Evolutionary conservation across 768 basidiomycete species (phyloP).

Genomic region (Podaxis pistillaris): DNA sequence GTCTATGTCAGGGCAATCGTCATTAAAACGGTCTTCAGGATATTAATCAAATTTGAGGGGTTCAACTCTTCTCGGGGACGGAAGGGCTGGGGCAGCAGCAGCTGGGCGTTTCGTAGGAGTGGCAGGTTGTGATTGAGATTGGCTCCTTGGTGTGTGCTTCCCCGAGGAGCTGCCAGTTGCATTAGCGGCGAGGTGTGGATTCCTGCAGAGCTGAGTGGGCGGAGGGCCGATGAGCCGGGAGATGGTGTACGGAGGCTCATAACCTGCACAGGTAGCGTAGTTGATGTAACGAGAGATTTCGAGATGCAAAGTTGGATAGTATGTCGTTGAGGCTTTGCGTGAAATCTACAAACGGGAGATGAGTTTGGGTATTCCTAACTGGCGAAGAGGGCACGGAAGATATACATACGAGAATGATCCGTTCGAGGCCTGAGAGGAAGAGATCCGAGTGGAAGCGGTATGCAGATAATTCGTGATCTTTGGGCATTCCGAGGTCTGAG

Average conservation of each 20-base stretch:
- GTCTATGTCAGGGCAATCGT: neutral
- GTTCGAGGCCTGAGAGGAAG: slow-evolving; percentile 88
- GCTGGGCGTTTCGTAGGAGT: slow-evolving; percentile 26
- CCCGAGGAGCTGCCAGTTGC: slow-evolving; percentile 19
- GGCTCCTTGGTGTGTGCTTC: slow-evolving; percentile 23
- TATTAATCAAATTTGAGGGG: slow-evolving; percentile 28
- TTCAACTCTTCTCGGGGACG: slow-evolving; percentile 33
- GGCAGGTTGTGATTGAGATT: slow-evolving; percentile 14
- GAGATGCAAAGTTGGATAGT: slow-evolving; percentile 93
- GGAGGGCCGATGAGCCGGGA: slow-evolving; percentile 79
- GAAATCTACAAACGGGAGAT: slow-evolving; percentile 59
- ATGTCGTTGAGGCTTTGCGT: slow-evolving; percentile 91
- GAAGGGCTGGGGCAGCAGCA: slow-evolving; percentile 31
- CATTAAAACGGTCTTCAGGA: neutral
- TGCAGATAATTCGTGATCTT: slow-evolving; percentile 73
- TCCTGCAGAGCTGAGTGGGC: slow-evolving; percentile 60
- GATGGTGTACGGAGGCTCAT: slow-evolving; percentile 80
- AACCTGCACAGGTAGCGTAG: slow-evolving; percentile 60
- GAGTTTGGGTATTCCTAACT: neutral
- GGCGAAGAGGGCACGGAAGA: neutral
- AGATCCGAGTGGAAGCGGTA: slow-evolving; percentile 83
- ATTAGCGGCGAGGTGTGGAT: slow-evolving; percentile 16
- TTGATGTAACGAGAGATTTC: slow-evolving; percentile 88
- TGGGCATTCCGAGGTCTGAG: slow-evolving; percentile 62
- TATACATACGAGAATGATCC: slow-evolving; percentile 75